Conservation (phyloP, 768 basidiomycete genomes). For the Tylopilus sp. region DNA sequence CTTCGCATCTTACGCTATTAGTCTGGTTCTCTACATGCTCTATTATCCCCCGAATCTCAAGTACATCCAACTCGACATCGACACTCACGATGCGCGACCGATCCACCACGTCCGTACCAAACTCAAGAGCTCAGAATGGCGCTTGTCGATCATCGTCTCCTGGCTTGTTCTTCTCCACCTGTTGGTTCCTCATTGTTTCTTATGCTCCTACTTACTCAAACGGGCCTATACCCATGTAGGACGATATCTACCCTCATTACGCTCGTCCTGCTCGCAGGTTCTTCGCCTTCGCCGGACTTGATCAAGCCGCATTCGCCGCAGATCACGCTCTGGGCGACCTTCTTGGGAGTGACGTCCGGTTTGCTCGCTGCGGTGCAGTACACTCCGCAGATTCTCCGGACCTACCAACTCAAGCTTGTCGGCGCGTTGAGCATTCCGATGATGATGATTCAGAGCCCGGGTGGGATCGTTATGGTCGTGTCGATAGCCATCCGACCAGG, state of each 20-base stretch:
- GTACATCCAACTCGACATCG: conserved; percentile 47
- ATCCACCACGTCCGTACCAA: conserved; percentile 44
- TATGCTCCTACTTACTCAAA: background rate
- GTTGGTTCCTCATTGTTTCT: conserved; percentile 43
- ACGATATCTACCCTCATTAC: conserved; percentile 57
- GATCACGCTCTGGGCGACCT: conserved; percentile 69
- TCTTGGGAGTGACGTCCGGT: conserved; percentile 81
- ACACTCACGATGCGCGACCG: conserved; percentile 40
- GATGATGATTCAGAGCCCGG: conserved; percentile 95
- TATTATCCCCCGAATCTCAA: conserved; percentile 90
- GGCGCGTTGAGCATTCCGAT: conserved; percentile 92
- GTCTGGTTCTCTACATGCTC: conserved; percentile 84
- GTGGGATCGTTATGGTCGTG: conserved; percentile 80
- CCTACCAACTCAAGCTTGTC: conserved; percentile 75
- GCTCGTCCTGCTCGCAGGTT: conserved; percentile 53
- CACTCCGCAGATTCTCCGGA: conserved; percentile 79
- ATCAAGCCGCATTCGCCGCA: conserved; percentile 36
- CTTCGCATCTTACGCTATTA: conserved; percentile 28
- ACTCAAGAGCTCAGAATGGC: conserved; percentile 67
- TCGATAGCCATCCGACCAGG: conserved; percentile 77
- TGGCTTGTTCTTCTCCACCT: conserved; percentile 71
- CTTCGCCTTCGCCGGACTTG: conserved; percentile 35
- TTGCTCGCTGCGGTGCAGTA: conserved; percentile 82
- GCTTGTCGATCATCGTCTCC: conserved; percentile 69
- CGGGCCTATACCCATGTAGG: background rate